phyloP scores from a whole-genome alignment of 441 rosid genomes.

The Biscutella laevigata region DNA sequence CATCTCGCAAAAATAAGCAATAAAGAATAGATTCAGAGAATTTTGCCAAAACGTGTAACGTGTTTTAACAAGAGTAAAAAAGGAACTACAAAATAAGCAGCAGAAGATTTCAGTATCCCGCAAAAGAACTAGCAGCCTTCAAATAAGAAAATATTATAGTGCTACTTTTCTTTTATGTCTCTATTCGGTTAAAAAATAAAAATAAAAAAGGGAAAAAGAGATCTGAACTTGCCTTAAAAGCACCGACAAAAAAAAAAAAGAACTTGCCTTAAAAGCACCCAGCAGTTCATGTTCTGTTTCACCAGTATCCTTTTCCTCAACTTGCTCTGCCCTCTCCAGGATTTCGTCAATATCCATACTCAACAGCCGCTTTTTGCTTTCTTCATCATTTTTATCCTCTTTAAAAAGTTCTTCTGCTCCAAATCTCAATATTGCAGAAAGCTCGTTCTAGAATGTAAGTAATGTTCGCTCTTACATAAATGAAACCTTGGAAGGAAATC shows the following conservation, averaged over 20 bases:
- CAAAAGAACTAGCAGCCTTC: not conserved
- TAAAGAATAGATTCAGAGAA: not conserved
- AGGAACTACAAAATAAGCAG: not conserved
- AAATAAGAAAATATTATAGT: not conserved
- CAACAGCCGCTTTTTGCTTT: slow-evolving; percentile 81
- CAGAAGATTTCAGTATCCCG: not conserved
- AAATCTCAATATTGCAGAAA: slow-evolving; percentile 95
- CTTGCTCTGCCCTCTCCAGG: slow-evolving; percentile 97
- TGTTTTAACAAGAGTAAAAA: slow-evolving; percentile 5
- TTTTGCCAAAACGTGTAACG: slow-evolving; percentile 4
- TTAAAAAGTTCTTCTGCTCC: slow-evolving; percentile 99
- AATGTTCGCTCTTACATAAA: not conserved
- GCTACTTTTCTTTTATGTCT: slow-evolving; percentile 4
- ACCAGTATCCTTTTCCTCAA: slow-evolving; percentile 67
- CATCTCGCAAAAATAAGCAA: slow-evolving; percentile 1
- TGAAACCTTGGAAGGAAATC: slow-evolving; percentile 9
- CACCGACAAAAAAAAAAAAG: too few relatives aligned
- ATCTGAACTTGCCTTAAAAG: slow-evolving; percentile 73
- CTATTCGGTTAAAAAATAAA: not conserved
- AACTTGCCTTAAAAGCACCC: slow-evolving; percentile 92
- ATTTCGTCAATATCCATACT: slow-evolving; percentile 98
- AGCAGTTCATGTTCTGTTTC: slow-evolving; percentile 73
- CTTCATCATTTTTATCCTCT: slow-evolving; percentile 94
- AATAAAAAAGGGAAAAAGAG: not conserved
- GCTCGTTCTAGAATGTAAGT: slow-evolving; percentile 63